These are phyloP conservation scores for Scheffersomyces lignosus DNA, from an alignment of 805 yeast species.

Conservation along the genomic window DNA sequence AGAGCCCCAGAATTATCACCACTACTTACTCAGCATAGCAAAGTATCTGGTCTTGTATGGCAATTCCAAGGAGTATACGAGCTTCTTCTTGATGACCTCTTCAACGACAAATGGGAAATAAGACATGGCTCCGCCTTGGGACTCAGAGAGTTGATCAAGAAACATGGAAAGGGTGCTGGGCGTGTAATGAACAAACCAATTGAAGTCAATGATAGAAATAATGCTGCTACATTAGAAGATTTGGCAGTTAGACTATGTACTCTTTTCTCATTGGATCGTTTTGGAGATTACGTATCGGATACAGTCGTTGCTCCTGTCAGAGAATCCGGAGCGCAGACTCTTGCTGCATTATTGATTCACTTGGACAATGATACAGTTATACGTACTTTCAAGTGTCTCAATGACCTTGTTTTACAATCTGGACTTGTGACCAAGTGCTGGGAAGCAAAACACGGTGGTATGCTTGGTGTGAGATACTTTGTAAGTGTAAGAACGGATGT, in stretches of 20 bases:
- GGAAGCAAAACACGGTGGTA: conserved; percentile 99
- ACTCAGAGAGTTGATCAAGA: conserved; percentile 76
- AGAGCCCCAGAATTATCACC: conserved; percentile 65
- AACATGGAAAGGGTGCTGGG: conserved; percentile 86
- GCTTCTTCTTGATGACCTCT: conserved; percentile 71
- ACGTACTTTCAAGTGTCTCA: conserved; percentile 63
- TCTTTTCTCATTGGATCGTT: conserved; percentile 86
- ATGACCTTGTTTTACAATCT: conserved; percentile 69
- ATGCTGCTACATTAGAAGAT: conserved; percentile 77
- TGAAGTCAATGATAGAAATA: conserved; percentile 64
- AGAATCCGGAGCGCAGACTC: conserved; percentile 92
- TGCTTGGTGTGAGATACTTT: conserved; percentile 88
- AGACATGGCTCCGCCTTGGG: conserved; percentile 97
- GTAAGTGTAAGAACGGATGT: conserved; percentile 86
- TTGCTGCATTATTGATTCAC: conserved; percentile 86
- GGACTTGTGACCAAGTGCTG: conserved; percentile 60
- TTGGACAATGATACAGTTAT: conserved; percentile 58
- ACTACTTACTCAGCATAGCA: conserved; percentile 66
- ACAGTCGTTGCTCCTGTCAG: conserved; percentile 98
- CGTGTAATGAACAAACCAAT: conserved; percentile 63
- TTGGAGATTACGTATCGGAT: conserved; percentile 96
- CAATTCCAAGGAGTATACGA: conserved; percentile 93
- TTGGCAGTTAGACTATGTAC: conserved; percentile 82
- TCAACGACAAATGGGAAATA: conserved; percentile 87
- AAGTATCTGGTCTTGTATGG: conserved; percentile 80